These are phyloP conservation scores for Cordyceps militaris DNA, from an alignment of 2,329 filamentous ascomycete genomes.

Conservation along the genomic window DNA sequence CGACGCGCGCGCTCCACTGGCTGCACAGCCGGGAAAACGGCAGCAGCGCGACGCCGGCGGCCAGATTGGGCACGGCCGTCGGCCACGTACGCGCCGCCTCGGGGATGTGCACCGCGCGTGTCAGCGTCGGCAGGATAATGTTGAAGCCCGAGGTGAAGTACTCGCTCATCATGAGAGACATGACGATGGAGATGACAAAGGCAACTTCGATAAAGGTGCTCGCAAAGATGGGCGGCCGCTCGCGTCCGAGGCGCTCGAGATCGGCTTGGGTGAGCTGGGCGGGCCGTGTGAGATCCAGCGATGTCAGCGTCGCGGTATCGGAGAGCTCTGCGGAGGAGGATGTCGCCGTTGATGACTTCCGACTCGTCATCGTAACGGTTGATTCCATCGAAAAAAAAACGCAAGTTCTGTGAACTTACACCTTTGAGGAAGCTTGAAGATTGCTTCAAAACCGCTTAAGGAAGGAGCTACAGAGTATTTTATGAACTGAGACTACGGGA, in stretches of 20 bases:
- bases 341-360: background rate
- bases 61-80: constrained; percentile 50
- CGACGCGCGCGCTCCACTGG: constrained; percentile 48
- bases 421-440: background rate
- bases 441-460: background rate
- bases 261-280: constrained; percentile 17
- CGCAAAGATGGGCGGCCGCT: constrained; percentile 47
- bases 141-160: constrained; percentile 17
- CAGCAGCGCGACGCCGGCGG: constrained; percentile 48
- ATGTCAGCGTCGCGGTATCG: background rate
- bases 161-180: constrained; percentile 14
- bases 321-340: background rate
- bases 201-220: constrained; percentile 45
- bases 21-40: constrained; percentile 50
- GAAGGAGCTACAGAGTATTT: background rate
- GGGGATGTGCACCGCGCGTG: constrained; percentile 55
- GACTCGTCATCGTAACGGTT: background rate
- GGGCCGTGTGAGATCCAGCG: background rate
- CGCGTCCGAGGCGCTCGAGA: constrained; percentile 50
- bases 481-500: background rate
- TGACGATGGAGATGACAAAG: constrained; percentile 32
- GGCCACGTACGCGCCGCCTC: constrained; percentile 53
- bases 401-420: too few species aligned
- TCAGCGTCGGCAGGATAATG: constrained; percentile 54
- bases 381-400: background rate